phyloP scores from a whole-genome alignment of 2,329 filamentous ascomycete species.

The Cladorrhinum sp. region DNA sequence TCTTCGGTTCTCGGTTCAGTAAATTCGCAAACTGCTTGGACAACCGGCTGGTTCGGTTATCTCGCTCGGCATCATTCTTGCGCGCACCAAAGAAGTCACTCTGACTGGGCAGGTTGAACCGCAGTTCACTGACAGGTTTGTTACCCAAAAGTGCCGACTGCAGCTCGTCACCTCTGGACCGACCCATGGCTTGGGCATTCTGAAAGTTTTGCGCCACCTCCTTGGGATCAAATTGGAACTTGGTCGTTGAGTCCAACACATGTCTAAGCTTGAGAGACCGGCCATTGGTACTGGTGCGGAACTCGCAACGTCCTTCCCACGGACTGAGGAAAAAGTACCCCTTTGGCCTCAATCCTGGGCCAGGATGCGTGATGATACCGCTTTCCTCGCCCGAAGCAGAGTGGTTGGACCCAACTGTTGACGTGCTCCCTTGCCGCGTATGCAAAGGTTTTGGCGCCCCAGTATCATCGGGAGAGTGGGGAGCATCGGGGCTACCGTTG shows the following conservation, averaged over 20 bases:
- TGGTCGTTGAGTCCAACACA: conserved; percentile 49
- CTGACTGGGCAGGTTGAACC: conserved; percentile 76
- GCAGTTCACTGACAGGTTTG: conserved; percentile 71
- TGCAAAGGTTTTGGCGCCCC: conserved; percentile 30
- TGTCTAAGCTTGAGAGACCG: conserved; percentile 74
- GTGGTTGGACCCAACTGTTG: conserved; percentile 36
- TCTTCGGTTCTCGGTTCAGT: conserved; percentile 30
- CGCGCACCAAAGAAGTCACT: conserved; percentile 6
- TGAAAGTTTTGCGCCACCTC: conserved; percentile 36
- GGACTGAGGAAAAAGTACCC: conserved; percentile 80
- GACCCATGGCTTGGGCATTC: conserved; percentile 31
- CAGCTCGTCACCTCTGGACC: conserved; percentile 27
- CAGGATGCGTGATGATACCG: conserved; percentile 39
- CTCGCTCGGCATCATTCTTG: neutral
- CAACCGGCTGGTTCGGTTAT: conserved; percentile 24
- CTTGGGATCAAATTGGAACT: conserved; percentile 43
- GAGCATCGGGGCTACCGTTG: conserved; percentile 1
- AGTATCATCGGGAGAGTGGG: conserved; percentile 15
- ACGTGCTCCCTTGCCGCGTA: conserved; percentile 31
- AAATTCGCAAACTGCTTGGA: conserved; percentile 45
- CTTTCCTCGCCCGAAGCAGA: conserved; percentile 21
- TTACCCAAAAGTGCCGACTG: conserved; percentile 34
- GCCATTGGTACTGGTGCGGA: conserved; percentile 73
- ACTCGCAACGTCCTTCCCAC: conserved; percentile 85
- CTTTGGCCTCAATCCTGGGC: conserved; percentile 50